A percentile compares a stretch with the other conserved stretches of the same genome.
Evolutionary conservation across 495 filamentous ascomycete genomes (phyloP).

Genomic region (Elasticomyces elasticus): DNA sequence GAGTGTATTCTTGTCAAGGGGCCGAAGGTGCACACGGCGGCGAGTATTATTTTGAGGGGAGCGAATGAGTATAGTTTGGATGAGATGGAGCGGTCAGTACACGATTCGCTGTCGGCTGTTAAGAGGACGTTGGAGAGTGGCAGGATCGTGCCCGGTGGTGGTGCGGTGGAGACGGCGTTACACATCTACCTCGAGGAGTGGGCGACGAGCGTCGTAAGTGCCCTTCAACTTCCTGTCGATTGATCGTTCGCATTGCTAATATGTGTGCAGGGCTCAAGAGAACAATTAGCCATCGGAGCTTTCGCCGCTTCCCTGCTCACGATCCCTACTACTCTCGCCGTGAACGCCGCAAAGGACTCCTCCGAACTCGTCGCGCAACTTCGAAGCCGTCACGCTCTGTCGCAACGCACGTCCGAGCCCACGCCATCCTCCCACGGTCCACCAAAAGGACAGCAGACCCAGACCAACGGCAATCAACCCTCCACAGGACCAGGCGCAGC

Average conservation of each 20-base stretch:
- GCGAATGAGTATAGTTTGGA: slow-evolving; percentile 95
- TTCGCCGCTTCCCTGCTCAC: slow-evolving; percentile 90
- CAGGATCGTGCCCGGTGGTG: slow-evolving; percentile 90
- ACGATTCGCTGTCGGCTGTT: slow-evolving; percentile 92
- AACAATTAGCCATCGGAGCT: slow-evolving; percentile 96
- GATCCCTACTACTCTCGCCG: slow-evolving; percentile 91
- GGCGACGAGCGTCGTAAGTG: slow-evolving; percentile 80
- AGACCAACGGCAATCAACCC: not conserved
- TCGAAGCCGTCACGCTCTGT: slow-evolving; percentile 85
- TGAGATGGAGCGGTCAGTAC: slow-evolving; percentile 97
- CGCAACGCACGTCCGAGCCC: slow-evolving; percentile 78
- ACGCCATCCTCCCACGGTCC: slow-evolving; percentile 29
- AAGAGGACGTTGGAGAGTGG: slow-evolving; percentile 96
- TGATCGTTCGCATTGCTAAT: not conserved
- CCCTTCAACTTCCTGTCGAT: not conserved
- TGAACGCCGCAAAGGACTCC: slow-evolving; percentile 94
- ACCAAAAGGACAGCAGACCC: not conserved
- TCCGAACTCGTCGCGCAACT: slow-evolving; percentile 93
- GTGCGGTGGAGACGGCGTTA: slow-evolving; percentile 94
- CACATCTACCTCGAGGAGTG: slow-evolving; percentile 99
- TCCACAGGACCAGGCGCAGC: not conserved
- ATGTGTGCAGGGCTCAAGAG: slow-evolving; percentile 61
- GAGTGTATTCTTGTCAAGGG: slow-evolving; percentile 97
- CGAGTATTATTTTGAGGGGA: slow-evolving; percentile 93
- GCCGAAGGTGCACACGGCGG: slow-evolving; percentile 83